phyloP scores from a whole-genome alignment of 1,284 basidiomycete species.

The Trichosporon ovoides region DNA sequence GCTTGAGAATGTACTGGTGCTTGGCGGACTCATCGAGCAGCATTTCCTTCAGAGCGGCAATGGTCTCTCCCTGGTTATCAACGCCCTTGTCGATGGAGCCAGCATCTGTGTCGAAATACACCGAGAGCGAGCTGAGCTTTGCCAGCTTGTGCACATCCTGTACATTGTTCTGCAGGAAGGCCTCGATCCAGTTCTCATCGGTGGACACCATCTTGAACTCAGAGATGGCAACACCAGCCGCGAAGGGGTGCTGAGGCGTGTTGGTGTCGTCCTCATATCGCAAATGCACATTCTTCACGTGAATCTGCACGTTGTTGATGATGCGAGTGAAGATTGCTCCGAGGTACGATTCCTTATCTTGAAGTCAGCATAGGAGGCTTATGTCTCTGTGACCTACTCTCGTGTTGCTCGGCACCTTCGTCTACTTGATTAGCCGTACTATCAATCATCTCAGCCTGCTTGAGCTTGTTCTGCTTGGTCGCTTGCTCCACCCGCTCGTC shows the following conservation, averaged over 20 bases:
- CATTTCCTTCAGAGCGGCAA: conserved; percentile 71
- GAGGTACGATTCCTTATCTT: conserved; percentile 66
- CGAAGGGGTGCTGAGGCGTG: conserved; percentile 94
- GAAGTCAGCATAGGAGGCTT: background rate
- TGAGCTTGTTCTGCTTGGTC: conserved; percentile 80
- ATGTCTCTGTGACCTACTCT: conserved; percentile 21
- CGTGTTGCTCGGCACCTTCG: conserved; percentile 48
- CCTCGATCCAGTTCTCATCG: conserved; percentile 83
- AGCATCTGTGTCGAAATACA: conserved; percentile 96
- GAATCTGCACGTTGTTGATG: conserved; percentile 94
- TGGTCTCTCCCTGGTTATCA: conserved; percentile 57
- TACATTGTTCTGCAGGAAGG: conserved; percentile 86
- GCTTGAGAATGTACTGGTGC: conserved; percentile 94
- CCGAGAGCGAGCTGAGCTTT: conserved; percentile 76
- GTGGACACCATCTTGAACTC: conserved; percentile 93
- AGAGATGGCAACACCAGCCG: conserved; percentile 85
- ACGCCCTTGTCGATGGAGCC: conserved; percentile 65
- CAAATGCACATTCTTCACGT: conserved; percentile 89
- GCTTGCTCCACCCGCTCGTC: conserved; percentile 77
- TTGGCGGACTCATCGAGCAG: conserved; percentile 57
- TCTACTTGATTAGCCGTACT: conserved; percentile 49
- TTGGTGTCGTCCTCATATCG: conserved; percentile 95
- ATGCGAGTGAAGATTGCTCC: conserved; percentile 84
- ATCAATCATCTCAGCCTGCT: conserved; percentile 82
- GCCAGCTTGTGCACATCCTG: conserved; percentile 93